Evolutionary conservation across 352 stramenopile genomes (phyloP), one percentile per base, ranked within the genome.

Genomic region (Aphanomyces cochlioides): DNA sequence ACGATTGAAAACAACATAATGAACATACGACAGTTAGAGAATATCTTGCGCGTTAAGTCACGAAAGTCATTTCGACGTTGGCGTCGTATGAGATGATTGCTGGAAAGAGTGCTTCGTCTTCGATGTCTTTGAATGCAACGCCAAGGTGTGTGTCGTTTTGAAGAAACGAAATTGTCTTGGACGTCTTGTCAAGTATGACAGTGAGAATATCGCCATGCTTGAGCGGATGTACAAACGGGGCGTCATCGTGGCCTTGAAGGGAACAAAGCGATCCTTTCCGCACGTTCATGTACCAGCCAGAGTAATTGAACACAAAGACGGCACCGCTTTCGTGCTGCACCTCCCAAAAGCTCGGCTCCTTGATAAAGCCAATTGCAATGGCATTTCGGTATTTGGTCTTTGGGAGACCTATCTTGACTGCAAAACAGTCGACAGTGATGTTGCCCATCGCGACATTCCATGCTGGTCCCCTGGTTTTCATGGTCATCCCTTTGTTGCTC

Each of bases 71-170:
- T 3, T 50, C 15, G 36, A 70, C 47, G 5, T 38, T 56, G 5
- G 43, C 12, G 40, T 70, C 64, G 54, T 70, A 70, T 37, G 64
- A 70, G n/a, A 70, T 56, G 54, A 70, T 12, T 13, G 64, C 64
- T 7, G 64, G 64, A 36, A 61, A 70, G 10, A 70, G 21, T 7
- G 28, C 50, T 8, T 19, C 8, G 36, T 47, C 64, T 19, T 39
- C 37, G 10, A 61, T 36, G 40, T 70, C 47, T 47, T 43, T 13
- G 47, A 59, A 70, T 19, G 64, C 64, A 47, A 70, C 38, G 59
- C 59, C 59, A 12, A 70, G 47, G 8, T 47, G 8, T 17, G 12
- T 47, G 47, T 50, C 64, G 39, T 70, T 70, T 13, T 56, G 64
- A n/a, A 61, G 15, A 36, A 70, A 70, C n/a, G 43, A 56, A 10